phyloP scores from a whole-genome alignment of 2,329 filamentous ascomycete genomes.

The Dothidotthia symphoricarpi region DNA sequence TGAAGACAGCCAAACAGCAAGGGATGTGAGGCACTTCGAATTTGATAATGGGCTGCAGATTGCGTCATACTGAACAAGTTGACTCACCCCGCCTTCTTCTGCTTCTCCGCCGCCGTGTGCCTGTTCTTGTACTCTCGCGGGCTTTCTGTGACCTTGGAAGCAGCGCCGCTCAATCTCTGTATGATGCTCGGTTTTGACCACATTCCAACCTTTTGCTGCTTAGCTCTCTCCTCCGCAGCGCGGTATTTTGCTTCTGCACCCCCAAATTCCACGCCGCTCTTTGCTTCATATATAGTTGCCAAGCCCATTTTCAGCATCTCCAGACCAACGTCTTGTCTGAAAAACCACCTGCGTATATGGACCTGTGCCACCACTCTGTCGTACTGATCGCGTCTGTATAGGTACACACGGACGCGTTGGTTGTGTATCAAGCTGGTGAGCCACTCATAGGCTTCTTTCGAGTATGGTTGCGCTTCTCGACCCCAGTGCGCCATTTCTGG shows the following conservation, averaged over 20 bases:
- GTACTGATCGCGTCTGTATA: conserved; percentile 88
- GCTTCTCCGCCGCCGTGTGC: conserved; percentile 46
- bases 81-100: conserved; percentile 29
- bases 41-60: too few species aligned
- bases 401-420: conserved; percentile 73
- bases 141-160: conserved; percentile 64
- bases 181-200: conserved; percentile 60
- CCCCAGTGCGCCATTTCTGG: conserved; percentile 94
- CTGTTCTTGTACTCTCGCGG: conserved; percentile 82
- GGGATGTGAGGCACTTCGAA: too few species aligned
- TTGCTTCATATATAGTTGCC: conserved; percentile 92
- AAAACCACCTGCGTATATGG: conserved; percentile 65
- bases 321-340: conserved; percentile 77
- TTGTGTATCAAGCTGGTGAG: conserved; percentile 70
- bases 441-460: conserved; percentile 78
- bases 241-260: conserved; percentile 62
- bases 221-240: conserved; percentile 58
- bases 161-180: conserved; percentile 49
- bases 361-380: conserved; percentile 86
- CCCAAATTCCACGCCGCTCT: conserved; percentile 85
- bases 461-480: conserved; percentile 77
- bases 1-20: too few species aligned
- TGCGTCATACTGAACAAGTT: too few species aligned
- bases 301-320: conserved; percentile 84
- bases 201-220: conserved; percentile 52